These are phyloP conservation scores for Quercus alba DNA, from an alignment of 306 rosid genomes.

Conservation along the genomic window DNA sequence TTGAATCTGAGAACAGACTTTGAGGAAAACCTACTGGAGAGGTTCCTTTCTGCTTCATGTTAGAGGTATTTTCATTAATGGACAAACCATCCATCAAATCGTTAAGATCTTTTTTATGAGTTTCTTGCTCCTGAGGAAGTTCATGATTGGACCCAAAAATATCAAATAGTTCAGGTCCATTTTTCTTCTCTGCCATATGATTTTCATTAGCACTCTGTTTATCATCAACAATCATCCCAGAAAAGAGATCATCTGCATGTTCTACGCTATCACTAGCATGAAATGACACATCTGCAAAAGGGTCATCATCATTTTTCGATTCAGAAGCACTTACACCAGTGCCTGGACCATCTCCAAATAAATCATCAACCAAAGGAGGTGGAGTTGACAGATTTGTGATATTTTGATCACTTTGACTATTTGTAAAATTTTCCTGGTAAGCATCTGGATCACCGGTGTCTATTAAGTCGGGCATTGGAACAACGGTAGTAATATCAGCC, in stretches of 20 bases:
- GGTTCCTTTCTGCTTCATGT: conserved; percentile 42
- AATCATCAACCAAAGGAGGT: conserved; percentile 69
- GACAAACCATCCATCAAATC: conserved; percentile 72
- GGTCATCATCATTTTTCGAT: conserved; percentile 69
- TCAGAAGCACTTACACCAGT: conserved; percentile 41
- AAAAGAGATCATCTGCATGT: conserved; percentile 67
- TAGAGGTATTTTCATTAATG: conserved; percentile 48
- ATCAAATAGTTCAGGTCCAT: conserved; percentile 59
- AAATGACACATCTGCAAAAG: conserved; percentile 91
- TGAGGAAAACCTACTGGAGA: conserved; percentile 40
- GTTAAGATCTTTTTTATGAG: conserved; percentile 33
- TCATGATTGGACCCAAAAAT: conserved; percentile 57
- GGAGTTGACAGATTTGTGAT: conserved; percentile 41
- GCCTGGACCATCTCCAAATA: conserved; percentile 69
- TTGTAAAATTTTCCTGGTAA: conserved; percentile 26
- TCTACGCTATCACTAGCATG: conserved; percentile 59
- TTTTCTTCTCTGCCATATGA: conserved; percentile 34
- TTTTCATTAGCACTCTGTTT: conserved; percentile 37
- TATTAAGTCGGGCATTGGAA: conserved; percentile 78
- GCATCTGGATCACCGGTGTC: conserved; percentile 75
- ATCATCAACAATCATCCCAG: conserved; percentile 74
- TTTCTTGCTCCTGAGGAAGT: conserved; percentile 38
- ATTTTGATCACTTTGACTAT: conserved; percentile 38
- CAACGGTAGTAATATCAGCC: conserved; percentile 31
- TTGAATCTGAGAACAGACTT: conserved; percentile 51